Conservation (phyloP, 1,284 basidiomycete species). For the Cryptococcus sp. region DNA sequence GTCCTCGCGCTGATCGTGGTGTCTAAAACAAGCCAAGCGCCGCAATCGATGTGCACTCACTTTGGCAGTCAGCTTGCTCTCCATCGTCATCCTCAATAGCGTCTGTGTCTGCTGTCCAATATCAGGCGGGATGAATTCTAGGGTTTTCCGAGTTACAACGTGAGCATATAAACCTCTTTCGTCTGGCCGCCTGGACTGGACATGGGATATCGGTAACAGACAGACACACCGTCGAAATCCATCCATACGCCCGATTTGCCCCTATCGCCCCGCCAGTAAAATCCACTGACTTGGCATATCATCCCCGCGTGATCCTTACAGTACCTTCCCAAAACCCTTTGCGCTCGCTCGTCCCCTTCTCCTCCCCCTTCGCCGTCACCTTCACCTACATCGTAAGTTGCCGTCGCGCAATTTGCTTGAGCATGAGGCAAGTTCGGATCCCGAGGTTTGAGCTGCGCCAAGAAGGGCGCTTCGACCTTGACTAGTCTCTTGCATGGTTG, state of each 20-base stretch:
- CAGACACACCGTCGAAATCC: constrained; percentile 42
- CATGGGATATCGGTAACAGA: background rate
- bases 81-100: constrained; percentile 52
- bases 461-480: constrained; percentile 37
- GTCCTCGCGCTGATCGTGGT: background rate
- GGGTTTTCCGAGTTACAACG: background rate
- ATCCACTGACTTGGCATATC: constrained; percentile 47
- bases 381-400: background rate
- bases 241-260: constrained; percentile 39
- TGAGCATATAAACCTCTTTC: too few species aligned
- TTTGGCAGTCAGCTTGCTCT: constrained; percentile 45
- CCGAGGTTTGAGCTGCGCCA: constrained; percentile 8
- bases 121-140: constrained; percentile 47
- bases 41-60: constrained; percentile 26
- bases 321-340: constrained; percentile 37
- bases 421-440: constrained; percentile 7
- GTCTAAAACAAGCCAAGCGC: too few species aligned
- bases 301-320: constrained; percentile 52
- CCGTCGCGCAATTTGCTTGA: background rate
- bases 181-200: background rate
- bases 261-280: constrained; percentile 40
- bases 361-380: constrained; percentile 8
- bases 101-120: constrained; percentile 52
- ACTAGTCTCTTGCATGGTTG: constrained; percentile 50
- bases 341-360: constrained; percentile 20